Conservation (phyloP, 2,329 filamentous ascomycete genomes). For the Malbranchea zuffiana region DNA sequence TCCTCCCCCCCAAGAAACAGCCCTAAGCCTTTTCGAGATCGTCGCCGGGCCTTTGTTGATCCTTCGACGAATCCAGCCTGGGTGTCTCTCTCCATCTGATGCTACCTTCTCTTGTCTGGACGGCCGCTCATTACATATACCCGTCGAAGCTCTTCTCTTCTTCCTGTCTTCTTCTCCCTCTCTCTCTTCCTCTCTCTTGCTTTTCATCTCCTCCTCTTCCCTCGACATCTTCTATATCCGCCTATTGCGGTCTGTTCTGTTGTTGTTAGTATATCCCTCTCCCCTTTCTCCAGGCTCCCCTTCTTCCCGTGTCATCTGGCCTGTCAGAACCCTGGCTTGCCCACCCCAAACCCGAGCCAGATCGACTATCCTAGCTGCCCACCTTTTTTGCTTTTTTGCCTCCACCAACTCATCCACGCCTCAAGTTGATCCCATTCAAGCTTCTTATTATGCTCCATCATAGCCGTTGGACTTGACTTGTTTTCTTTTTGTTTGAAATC, state of each 20-base stretch:
- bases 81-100: slow-evolving; percentile 8
- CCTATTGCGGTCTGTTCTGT: background rate
- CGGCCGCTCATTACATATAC: too few relatives aligned
- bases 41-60: slow-evolving; percentile 16
- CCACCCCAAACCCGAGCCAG: too few relatives aligned
- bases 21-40: slow-evolving; percentile 14
- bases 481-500: slow-evolving; percentile 4
- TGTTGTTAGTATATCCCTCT: background rate
- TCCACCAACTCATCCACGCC: too few relatives aligned
- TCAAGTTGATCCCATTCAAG: too few relatives aligned
- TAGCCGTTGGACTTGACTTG: too few relatives aligned
- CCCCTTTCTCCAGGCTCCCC: background rate
- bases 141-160: slow-evolving; percentile 10
- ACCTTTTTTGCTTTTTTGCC: too few relatives aligned
- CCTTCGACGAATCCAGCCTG: slow-evolving; percentile 11
- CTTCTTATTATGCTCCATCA: too few relatives aligned
- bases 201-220: slow-evolving; percentile 2
- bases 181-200: slow-evolving; percentile 4
- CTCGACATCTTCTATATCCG: slow-evolving; percentile 6
- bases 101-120: background rate
- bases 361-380: too few relatives aligned
- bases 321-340: too few relatives aligned
- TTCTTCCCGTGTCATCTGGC: slow-evolving; percentile 1
- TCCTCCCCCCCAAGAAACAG: slow-evolving; percentile 6
- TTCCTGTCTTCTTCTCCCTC: slow-evolving; percentile 9